These are phyloP conservation scores for Nissolia schottii DNA, from an alignment of 306 rosid genomes.

Conservation along the genomic window DNA sequence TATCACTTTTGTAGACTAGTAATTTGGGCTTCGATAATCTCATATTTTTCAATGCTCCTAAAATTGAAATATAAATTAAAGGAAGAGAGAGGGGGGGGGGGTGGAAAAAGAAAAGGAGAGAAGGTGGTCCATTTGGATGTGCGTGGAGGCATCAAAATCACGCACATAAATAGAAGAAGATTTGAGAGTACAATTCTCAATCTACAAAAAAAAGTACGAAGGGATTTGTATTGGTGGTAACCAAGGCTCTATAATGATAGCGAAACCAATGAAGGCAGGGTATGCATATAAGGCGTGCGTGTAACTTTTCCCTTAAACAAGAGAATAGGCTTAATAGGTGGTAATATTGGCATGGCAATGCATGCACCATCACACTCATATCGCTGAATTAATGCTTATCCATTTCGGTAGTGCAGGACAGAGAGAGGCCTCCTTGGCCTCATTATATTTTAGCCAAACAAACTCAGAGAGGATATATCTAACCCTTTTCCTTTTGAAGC, in stretches of 20 bases:
- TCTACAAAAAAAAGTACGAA: slow-evolving; percentile 22
- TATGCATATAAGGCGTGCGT: background rate
- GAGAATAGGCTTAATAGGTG: background rate
- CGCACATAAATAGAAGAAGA: background rate
- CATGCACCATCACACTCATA: slow-evolving; percentile 23
- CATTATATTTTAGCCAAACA: background rate
- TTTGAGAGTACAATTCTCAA: background rate
- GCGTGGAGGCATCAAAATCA: slow-evolving; percentile 26
- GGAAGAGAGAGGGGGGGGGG: slow-evolving; percentile 7
- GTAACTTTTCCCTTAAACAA: background rate
- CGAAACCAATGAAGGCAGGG: background rate
- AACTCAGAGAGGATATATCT: slow-evolving; percentile 1
- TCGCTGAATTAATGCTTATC: slow-evolving; percentile 28
- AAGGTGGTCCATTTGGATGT: slow-evolving; percentile 10
- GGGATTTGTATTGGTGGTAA: background rate
- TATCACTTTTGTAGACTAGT: no score
- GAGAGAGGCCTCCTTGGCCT: background rate
- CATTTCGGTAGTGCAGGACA: slow-evolving; percentile 18
- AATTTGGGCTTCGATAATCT: no score
- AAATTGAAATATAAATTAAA: background rate
- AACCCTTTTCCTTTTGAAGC: background rate
- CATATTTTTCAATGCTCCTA: background rate
- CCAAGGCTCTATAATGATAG: slow-evolving; percentile 14
- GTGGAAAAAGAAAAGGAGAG: background rate
- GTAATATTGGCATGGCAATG: no score